Percentiles rank a stretch among this genome's conserved stretches.
These are phyloP conservation scores for Scorias spongiosa DNA, from an alignment of 2,329 filamentous ascomycete species.

Conservation along the genomic window DNA sequence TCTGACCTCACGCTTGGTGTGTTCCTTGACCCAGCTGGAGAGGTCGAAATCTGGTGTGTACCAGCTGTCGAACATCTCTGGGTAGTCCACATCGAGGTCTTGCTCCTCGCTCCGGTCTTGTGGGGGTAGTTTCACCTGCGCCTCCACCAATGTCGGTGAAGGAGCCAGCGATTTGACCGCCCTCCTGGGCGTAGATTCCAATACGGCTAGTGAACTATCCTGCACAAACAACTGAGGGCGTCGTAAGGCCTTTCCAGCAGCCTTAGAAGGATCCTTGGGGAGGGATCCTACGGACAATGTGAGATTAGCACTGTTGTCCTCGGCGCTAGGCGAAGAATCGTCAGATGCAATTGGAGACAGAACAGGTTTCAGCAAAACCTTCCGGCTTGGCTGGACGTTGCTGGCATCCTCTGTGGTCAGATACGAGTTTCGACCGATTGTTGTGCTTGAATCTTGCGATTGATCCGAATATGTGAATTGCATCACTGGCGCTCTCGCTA, in stretches of 20 bases:
- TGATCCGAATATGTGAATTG: constrained; percentile 3
- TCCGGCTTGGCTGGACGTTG: constrained; percentile 1
- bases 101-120: not conserved
- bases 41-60: constrained; percentile 14
- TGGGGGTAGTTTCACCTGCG: constrained; percentile 18
- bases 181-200: constrained; percentile 15
- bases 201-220: constrained; percentile 23
- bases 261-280: not conserved
- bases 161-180: not conserved
- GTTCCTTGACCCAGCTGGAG: constrained; percentile 14
- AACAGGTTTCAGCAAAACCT: constrained; percentile 8
- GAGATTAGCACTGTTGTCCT: constrained; percentile 2
- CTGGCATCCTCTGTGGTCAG: constrained; percentile 4
- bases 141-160: constrained; percentile 2
- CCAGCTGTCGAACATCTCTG: constrained; percentile 20
- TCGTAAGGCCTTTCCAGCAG: not conserved
- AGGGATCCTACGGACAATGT: not conserved
- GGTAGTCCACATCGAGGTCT: constrained; percentile 14
- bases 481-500: constrained; percentile 6
- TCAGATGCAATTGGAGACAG: constrained; percentile 15
- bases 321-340: constrained; percentile 5
- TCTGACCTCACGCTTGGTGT: constrained; percentile 21
- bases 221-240: constrained; percentile 17
- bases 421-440: constrained; percentile 6
- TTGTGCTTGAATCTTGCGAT: constrained; percentile 7